Evolutionary conservation across 2,329 filamentous ascomycete genomes (phyloP), one percentile per base, ranked within the genome.

Genomic region (Trichoderma simmonsii): DNA sequence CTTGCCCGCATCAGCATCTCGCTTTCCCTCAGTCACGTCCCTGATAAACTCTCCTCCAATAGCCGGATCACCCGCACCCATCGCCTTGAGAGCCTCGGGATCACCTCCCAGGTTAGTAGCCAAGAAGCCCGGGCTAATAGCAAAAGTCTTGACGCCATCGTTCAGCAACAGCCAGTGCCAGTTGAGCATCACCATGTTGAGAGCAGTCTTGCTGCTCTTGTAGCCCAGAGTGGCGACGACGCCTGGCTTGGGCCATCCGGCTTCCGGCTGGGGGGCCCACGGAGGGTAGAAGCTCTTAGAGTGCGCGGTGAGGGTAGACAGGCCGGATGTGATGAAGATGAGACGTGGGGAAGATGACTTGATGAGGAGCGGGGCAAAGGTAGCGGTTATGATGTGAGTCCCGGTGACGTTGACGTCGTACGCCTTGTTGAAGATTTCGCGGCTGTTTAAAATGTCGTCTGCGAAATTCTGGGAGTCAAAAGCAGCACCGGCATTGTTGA

Each of bases 401-500:
- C 86, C 83, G 0, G 85, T 77, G 7, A 86, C 83, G 75, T 89
- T 89, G 74, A 86, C 79, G 60, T 87, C 80, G 77, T 83, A 88
- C 7, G 84, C 77, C 63, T 82, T 80, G 75, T 85, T 86, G 75
- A 83, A 85, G 28, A 80, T 76, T 34, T 82, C 79, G 7, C 86
- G 83, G 15, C 82, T 72, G 34, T 75, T 75, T 14, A 75, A 73
- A 61, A 77, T 70, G 73, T 79, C 71, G 48, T 73, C 72, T 5
- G 66, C 66, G 30, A 76, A 73, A 32, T 82, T 73, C 4, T 26
- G 2, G 28, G 56, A 28, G 72, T 89, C 86, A 74, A 85, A 85
- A n/a, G 76, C 76, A 36, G 79, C 83, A 30, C 85, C 83, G 0
- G 85, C 88, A 69, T 90, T 90, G 79, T 90, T 90, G 72, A 90